Conservation (phyloP, 2,329 filamentous ascomycete species). For the Calycina herbarum region DNA sequence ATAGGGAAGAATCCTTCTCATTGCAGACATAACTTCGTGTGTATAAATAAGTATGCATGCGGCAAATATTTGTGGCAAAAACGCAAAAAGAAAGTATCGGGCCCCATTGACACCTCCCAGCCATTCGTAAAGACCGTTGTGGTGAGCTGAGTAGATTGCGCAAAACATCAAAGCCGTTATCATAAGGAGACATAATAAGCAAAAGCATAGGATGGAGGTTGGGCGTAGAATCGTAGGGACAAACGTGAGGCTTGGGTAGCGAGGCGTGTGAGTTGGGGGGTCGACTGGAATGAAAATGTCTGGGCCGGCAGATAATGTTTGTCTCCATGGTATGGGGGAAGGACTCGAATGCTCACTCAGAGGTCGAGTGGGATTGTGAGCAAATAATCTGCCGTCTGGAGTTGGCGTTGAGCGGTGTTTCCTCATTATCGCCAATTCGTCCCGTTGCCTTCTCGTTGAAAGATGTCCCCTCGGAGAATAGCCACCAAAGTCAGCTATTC, state of each 20-base stretch:
- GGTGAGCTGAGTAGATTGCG: slow-evolving; percentile 64
- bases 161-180: slow-evolving; percentile 70
- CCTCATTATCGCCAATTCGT: slow-evolving; percentile 37
- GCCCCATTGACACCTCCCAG: slow-evolving; percentile 64
- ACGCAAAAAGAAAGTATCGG: slow-evolving; percentile 82
- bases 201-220: slow-evolving; percentile 59
- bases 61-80: slow-evolving; percentile 77
- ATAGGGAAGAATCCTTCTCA: slow-evolving; percentile 78
- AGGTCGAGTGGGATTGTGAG: slow-evolving; percentile 35
- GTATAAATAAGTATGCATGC: slow-evolving; percentile 73
- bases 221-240: slow-evolving; percentile 71
- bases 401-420: slow-evolving; percentile 40
- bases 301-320: slow-evolving; percentile 26
- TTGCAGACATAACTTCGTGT: slow-evolving; percentile 70
- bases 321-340: slow-evolving; percentile 13
- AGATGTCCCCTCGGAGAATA: slow-evolving; percentile 35
- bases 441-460: slow-evolving; percentile 29
- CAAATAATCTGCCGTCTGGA: slow-evolving; percentile 32
- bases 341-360: slow-evolving; percentile 26
- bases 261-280: slow-evolving; percentile 43
- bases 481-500: slow-evolving; percentile 48
- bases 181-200: slow-evolving; percentile 67
- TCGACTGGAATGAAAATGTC: slow-evolving; percentile 51
- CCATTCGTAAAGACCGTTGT: slow-evolving; percentile 69
- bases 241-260: slow-evolving; percentile 61